phyloP scores from a whole-genome alignment of 768 basidiomycete species.

The Tulasnella sp. region DNA sequence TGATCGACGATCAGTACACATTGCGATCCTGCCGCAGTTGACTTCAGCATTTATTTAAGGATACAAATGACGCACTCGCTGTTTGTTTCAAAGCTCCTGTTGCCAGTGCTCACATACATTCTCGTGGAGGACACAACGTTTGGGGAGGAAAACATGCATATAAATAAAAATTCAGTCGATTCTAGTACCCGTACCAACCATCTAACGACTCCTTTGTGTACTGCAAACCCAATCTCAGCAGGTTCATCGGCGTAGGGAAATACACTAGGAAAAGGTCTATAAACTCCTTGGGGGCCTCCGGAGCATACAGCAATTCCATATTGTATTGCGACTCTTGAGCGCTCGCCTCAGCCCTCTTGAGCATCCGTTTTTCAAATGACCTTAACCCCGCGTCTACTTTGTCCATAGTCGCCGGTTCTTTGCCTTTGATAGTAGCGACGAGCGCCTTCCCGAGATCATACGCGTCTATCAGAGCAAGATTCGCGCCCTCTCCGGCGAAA shows the following conservation, averaged over 20 bases:
- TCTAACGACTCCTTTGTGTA: no score
- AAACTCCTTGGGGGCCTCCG: neutral
- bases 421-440: neutral
- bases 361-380: neutral
- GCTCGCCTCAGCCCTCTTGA: neutral
- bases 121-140: no score
- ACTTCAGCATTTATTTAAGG: no score
- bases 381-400: neutral
- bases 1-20: no score
- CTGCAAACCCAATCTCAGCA: neutral
- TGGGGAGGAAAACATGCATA: no score
- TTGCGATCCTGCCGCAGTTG: no score
- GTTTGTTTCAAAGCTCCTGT: no score
- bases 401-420: neutral
- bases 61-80: no score
- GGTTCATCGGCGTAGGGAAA: neutral
- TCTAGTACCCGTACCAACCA: no score
- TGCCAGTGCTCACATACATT: no score
- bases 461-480: conserved; percentile 29
- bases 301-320: neutral
- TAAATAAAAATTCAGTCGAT: no score
- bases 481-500: conserved; percentile 32
- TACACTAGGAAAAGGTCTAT: neutral
- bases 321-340: neutral
- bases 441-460: conserved; percentile 17